Percentiles rank a stretch among this genome's conserved stretches.
Conservation (phyloP, 176 grass and related monocot species). For the Avena insularis region DNA sequence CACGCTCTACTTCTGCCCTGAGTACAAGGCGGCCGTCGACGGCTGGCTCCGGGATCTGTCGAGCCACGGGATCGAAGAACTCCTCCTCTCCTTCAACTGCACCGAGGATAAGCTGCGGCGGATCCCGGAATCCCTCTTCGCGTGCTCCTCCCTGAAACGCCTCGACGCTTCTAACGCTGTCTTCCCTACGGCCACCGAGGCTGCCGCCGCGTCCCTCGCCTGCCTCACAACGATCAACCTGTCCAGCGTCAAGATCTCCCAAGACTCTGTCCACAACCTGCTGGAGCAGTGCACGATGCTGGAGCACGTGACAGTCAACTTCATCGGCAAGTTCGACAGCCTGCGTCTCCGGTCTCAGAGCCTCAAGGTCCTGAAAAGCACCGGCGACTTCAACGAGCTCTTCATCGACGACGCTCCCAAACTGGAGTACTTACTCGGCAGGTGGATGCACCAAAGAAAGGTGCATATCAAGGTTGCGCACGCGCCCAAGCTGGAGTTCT, state of each 20-base stretch:
- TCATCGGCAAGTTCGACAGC: background rate
- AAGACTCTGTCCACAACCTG: constrained; percentile 2
- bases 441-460: background rate
- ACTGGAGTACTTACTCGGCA: constrained; percentile 19
- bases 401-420: constrained; percentile 39
- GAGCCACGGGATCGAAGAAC: constrained; percentile 21
- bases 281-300: constrained; percentile 34
- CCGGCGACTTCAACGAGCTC: background rate
- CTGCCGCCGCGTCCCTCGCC: constrained; percentile 6
- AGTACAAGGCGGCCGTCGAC: background rate
- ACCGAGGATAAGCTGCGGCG: background rate
- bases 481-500: constrained; percentile 44
- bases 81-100: constrained; percentile 27
- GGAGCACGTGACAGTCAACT: constrained; percentile 3
- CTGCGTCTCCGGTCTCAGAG: constrained; percentile 21
- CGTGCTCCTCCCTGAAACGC: constrained; percentile 31
- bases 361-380: constrained; percentile 14
- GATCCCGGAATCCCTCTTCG: constrained; percentile 38
- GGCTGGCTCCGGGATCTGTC: constrained; percentile 32
- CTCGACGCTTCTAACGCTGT: background rate
- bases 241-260: background rate
- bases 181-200: constrained; percentile 28
- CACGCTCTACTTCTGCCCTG: background rate
- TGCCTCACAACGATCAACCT: constrained; percentile 12
- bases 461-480: constrained; percentile 22